A percentile compares a stretch with the other conserved stretches of the same genome.
phyloP scores from a whole-genome alignment of 768 basidiomycete species.

The Pleurotus citrinopileatus region DNA sequence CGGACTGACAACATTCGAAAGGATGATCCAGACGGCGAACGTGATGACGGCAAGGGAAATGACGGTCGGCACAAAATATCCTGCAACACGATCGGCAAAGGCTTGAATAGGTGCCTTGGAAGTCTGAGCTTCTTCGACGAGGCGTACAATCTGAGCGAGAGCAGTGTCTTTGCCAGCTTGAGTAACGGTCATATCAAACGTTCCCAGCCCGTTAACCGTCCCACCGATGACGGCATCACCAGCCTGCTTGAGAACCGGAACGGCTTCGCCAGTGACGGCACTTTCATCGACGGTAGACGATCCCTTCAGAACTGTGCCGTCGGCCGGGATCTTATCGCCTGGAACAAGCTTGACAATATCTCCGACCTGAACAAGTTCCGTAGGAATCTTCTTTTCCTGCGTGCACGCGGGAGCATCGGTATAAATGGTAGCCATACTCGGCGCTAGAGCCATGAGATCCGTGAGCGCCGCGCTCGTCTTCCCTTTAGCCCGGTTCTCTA shows the following conservation, averaged over 20 bases:
- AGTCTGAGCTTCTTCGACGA: constrained; percentile 98
- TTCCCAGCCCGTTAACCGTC: constrained; percentile 95
- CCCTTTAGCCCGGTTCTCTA: constrained; percentile 97
- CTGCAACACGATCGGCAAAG: constrained; percentile 92
- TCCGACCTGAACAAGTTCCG: constrained; percentile 92
- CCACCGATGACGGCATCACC: constrained; percentile 93
- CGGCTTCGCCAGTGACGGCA: constrained; percentile 92
- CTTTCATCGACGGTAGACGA: constrained; percentile 92
- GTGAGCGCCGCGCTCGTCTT: constrained; percentile 96
- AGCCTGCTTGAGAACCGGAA: constrained; percentile 80
- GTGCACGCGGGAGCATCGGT: constrained; percentile 79
- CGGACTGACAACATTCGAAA: constrained; percentile 57
- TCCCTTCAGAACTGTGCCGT: constrained; percentile 86
- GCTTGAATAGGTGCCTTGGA: constrained; percentile 98
- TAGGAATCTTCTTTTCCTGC: constrained; percentile 87
- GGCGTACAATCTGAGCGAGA: constrained; percentile 90
- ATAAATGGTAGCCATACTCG: constrained; percentile 95
- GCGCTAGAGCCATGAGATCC: constrained; percentile 92
- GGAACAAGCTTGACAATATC: constrained; percentile 93
- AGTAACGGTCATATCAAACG: constrained; percentile 94
- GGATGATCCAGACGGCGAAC: constrained; percentile 78
- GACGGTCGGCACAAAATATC: constrained; percentile 92
- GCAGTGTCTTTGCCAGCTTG: constrained; percentile 97
- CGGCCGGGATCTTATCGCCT: constrained; percentile 95
- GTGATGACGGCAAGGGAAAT: constrained; percentile 80